A percentile compares a stretch with the other conserved stretches of the same genome.
phyloP scores from a whole-genome alignment of 2,329 filamentous ascomycete genomes.

The Arthrobotrys sinensis region DNA sequence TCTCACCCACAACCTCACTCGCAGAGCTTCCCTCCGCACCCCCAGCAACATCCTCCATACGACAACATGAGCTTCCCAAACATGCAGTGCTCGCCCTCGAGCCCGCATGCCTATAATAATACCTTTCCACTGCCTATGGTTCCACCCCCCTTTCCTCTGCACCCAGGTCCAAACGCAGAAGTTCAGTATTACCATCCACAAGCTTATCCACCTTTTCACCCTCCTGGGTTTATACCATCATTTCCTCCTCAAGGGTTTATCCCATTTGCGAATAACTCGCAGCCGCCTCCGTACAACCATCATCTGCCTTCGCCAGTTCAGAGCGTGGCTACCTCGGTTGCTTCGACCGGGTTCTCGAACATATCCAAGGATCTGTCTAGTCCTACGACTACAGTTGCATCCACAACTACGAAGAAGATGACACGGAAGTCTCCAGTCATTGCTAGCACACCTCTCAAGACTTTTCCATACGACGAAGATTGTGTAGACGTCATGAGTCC shows the following conservation, averaged over 20 bases:
- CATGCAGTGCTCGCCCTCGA: slow-evolving; percentile 31
- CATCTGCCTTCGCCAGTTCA: slow-evolving; percentile 47
- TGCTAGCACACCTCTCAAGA: slow-evolving; percentile 43
- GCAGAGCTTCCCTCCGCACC: slow-evolving; percentile 4
- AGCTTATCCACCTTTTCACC: slow-evolving; percentile 24
- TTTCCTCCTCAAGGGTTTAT: slow-evolving; percentile 20
- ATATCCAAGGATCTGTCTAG: slow-evolving; percentile 23
- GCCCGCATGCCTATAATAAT: slow-evolving; percentile 38
- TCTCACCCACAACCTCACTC: slow-evolving; percentile 12
- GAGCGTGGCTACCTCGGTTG: slow-evolving; percentile 43
- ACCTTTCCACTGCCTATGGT: slow-evolving; percentile 33
- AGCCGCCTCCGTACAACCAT: slow-evolving; percentile 36
- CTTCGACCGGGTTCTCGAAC: slow-evolving; percentile 44
- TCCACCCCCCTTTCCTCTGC: slow-evolving; percentile 41
- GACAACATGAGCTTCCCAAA: slow-evolving; percentile 35
- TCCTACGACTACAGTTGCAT: slow-evolving; percentile 31
- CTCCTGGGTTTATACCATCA: slow-evolving; percentile 31
- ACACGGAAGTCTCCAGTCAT: slow-evolving; percentile 48
- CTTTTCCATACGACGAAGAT: slow-evolving; percentile 25
- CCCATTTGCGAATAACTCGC: slow-evolving; percentile 22
- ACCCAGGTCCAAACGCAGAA: slow-evolving; percentile 34
- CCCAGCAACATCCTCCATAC: slow-evolving; percentile 24
- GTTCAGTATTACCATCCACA: slow-evolving; percentile 47
- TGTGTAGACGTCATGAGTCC: slow-evolving; percentile 9
- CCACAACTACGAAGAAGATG: slow-evolving; percentile 26